Percentiles rank a stretch among this genome's conserved stretches.
Conservation (phyloP, 83 land plant species). For the Picea abies region DNA sequence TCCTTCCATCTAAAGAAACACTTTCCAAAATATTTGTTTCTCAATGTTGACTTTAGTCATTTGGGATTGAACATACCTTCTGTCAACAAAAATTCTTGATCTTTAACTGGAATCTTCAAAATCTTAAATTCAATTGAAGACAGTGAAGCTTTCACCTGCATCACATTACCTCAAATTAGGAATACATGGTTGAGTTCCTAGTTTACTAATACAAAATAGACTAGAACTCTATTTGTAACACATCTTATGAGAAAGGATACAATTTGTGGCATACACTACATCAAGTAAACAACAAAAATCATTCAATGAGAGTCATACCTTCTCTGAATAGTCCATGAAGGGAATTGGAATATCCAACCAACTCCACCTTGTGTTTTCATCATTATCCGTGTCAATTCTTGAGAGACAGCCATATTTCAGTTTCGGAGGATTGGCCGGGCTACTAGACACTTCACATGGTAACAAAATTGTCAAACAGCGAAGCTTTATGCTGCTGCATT, state of each 20-base stretch:
- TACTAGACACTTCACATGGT: conserved; percentile 55
- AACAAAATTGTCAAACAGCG: conserved; percentile 11
- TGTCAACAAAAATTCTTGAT: conserved; percentile 31
- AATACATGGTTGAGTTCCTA: neutral
- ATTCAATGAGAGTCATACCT: conserved; percentile 42
- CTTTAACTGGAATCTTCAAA: conserved; percentile 62
- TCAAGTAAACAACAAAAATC: neutral
- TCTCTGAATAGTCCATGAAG: conserved; percentile 43
- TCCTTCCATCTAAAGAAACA: neutral
- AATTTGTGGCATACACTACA: neutral
- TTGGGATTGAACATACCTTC: conserved; percentile 33
- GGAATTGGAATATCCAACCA: conserved; percentile 80
- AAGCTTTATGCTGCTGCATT: neutral
- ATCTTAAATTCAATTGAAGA: conserved; percentile 47
- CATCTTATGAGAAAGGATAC: neutral
- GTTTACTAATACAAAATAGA: neutral
- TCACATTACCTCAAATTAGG: neutral
- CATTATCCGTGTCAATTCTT: conserved; percentile 7
- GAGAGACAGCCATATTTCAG: conserved; percentile 46
- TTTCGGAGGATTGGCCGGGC: conserved; percentile 59
- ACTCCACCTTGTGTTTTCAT: conserved; percentile 36
- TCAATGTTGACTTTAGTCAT: neutral
- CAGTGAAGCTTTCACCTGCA: conserved; percentile 48
- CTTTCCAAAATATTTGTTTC: neutral
- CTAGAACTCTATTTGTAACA: neutral